Evolutionary conservation across 2,329 filamentous ascomycete genomes (phyloP), one percentile per base, ranked within the genome.

Genomic region (Alternaria ventricosa): DNA sequence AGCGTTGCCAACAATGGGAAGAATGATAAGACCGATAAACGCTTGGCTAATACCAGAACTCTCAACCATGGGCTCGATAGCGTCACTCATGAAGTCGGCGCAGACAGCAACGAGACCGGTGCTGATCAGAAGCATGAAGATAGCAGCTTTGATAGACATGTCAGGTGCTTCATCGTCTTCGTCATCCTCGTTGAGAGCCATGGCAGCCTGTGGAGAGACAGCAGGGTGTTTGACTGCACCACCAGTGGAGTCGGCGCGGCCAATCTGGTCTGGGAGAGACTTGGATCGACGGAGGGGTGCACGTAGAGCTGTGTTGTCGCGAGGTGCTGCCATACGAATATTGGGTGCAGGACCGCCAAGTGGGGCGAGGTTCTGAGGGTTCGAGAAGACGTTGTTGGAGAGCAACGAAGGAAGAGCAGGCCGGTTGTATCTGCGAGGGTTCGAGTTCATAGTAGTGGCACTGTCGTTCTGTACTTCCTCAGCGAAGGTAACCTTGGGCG

Each of bases 1-100:
- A 3, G 92, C 92, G 72, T 94, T 94, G 43, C 92, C 91, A n/a
- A 94, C 92, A 71, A 94, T 93, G 9, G 92, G 92, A 5, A 95
- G 82, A 56, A 95, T 88, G 71, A 95, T 94, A 11, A 94, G 85
- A 71, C 92, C 92, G 65, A 94, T 89, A 67, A 95, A 94, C 33
- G 91, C 90, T 74, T 92, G 86, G 65, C 87, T 91, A 63, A 94
- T 83, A 12, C 80, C 81, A 13, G 87, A 88, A 4, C 83, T 79
- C 18, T 83, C 80, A 2, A 91, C 88, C 78, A 94, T 88, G 6
- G 84, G 84, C 56, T 91, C 87, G 69, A 94, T 94, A 41, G 89
- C 88, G 67, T 88, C 87, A 27, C 93, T 92, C 80, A 94, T 88
- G 81, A 90, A 93, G 77, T 94, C 92, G 53, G 86, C 86, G 67